Evolutionary conservation across 2,329 filamentous ascomycete genomes (phyloP).

Genomic region (Talaromyces sp.): DNA sequence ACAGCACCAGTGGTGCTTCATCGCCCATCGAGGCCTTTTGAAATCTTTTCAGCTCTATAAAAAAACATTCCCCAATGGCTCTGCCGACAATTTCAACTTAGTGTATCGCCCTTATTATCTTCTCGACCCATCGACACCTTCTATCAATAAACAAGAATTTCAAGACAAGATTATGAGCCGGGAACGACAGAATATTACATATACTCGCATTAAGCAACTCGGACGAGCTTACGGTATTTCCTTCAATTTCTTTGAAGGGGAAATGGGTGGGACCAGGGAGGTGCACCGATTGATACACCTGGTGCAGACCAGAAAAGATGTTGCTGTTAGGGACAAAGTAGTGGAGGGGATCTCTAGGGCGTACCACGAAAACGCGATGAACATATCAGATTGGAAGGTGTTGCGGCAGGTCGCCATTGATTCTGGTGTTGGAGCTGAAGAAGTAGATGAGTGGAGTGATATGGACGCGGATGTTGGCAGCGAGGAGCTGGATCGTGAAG

Average conservation of each 20-base stretch:
- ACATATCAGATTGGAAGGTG: slow-evolving; percentile 5
- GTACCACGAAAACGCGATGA: slow-evolving; percentile 2
- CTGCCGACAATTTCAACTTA: slow-evolving; percentile 5
- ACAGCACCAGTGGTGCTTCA: slow-evolving; percentile 6
- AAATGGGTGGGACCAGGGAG: slow-evolving; percentile 4
- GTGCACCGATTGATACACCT: slow-evolving; percentile 8
- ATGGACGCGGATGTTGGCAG: not conserved
- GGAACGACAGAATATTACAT: not conserved
- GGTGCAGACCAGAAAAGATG: not conserved
- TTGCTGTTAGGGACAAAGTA: not conserved
- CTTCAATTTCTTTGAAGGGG: slow-evolving; percentile 4
- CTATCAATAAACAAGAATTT: slow-evolving; percentile 2
- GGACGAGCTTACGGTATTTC: slow-evolving; percentile 2
- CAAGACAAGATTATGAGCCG: not conserved
- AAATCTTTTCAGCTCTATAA: slow-evolving; percentile 1
- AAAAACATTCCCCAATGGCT: slow-evolving; percentile 7
- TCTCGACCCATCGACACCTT: slow-evolving; percentile 3
- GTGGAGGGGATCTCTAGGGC: not conserved
- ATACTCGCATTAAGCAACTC: slow-evolving; percentile 6
- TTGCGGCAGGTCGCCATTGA: slow-evolving; percentile 2
- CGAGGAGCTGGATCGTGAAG: not conserved
- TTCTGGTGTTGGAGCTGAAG: not conserved
- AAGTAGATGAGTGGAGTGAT: slow-evolving; percentile 4
- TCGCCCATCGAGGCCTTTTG: slow-evolving; percentile 1
- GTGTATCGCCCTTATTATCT: slow-evolving; percentile 8